Base-by-base conservation (phyloP, 768 basidiomycete genomes). In the Pisolithus albus region DNA sequence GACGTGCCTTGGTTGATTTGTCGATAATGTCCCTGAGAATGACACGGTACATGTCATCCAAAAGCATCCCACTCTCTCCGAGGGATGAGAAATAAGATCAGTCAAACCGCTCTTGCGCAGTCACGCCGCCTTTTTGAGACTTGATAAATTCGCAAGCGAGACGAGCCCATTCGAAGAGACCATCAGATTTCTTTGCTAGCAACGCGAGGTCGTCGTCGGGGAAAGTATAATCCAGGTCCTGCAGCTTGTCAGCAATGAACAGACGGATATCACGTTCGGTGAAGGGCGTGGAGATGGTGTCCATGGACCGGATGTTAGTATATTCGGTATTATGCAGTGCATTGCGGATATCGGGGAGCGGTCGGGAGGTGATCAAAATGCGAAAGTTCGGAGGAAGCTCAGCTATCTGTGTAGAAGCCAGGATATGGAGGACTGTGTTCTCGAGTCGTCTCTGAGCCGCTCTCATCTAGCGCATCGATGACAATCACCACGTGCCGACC, bases 161-260 rank as follows among this genome's bases (percentile, higher is more conserved):
- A 23, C 46, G 45, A 8, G 53, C 53, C 53, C 53, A 54, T 28
- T 46, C 24, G 19, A 54, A 54, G 2, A 54, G 46, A 7, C 53
- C 53, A 47, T 39, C n/a, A 2, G 37, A 16, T 15, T 5, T 38
- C 24, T 49, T 8, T 6, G 10, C 13, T 7, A 47, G 36, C 13
- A 7, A 19, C 7, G 15, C 4, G 6, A 18, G 13, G 23, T 34
- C 46, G 13, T 28, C 5, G 5, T 34, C 30, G 5, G 11, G 13
- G 13, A 41, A 41, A 5, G 7, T 18, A 7, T 21, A 4, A 7
- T 21, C 8, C n/a, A 41, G 40, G 18, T 41, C 11, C 40, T 10
- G n/a, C 40, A 41, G 11, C 21, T 19, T 21, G 18, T 41, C 40
- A 21, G 40, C 8, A n/a, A 41, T 19, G 40, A 18, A 41, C 18